Evolutionary conservation across 441 rosid genomes (phyloP).

Genomic region (Daphne laureola): DNA sequence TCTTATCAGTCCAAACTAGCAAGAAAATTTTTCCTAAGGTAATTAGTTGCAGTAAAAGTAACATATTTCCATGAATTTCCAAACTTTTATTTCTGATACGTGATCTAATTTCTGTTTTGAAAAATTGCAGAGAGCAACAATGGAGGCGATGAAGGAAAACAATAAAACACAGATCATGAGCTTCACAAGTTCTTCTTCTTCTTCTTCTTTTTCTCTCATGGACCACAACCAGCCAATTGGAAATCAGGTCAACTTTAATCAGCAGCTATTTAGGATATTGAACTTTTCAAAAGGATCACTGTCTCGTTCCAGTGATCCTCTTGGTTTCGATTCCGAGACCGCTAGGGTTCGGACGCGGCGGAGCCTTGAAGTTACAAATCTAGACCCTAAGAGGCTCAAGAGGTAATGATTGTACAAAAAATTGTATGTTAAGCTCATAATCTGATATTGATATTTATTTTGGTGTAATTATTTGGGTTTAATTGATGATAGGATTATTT

Average conservation of each 20-base stretch:
- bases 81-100: background rate
- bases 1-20: background rate
- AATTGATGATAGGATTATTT: constrained; percentile 18
- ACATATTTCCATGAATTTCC: background rate
- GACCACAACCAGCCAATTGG: background rate
- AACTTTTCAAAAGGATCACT: background rate
- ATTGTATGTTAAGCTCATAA: no score
- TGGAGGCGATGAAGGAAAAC: constrained; percentile 3
- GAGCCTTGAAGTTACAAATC: constrained; percentile 5
- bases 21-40: background rate
- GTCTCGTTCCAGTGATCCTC: no score
- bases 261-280: background rate
- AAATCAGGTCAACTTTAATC: no score
- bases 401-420: constrained; percentile 14
- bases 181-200: background rate
- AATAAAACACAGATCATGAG: background rate
- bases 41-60: constrained; percentile 7
- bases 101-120: constrained; percentile 1
- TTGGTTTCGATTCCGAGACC: background rate
- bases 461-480: background rate
- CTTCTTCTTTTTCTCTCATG: constrained; percentile 9
- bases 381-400: constrained; percentile 28
- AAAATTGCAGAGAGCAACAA: constrained; percentile 5
- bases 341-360: background rate
- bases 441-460: no score